Evolutionary conservation across 345 rosid species (phyloP).

Genomic region (Corchorus olitorius): DNA sequence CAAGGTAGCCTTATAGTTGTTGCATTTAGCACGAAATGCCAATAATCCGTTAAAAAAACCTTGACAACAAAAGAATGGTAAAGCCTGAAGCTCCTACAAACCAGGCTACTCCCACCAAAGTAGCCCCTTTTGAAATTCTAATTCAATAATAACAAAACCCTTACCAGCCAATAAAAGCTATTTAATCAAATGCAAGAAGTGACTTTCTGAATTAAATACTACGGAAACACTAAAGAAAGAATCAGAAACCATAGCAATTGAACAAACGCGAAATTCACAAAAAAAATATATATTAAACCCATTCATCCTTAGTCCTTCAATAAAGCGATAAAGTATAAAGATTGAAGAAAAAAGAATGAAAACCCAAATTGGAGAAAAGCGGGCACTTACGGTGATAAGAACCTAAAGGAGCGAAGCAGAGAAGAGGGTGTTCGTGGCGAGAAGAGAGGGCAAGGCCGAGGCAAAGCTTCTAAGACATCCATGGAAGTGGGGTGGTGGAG

Average conservation of each 20-base stretch:
- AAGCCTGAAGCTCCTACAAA: not conserved
- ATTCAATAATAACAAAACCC: not conserved
- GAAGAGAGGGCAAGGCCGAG: conserved; percentile 37
- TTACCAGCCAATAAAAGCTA: not conserved
- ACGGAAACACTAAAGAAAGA: not conserved
- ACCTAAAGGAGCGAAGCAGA: conserved; percentile 36
- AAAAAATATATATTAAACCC: not conserved
- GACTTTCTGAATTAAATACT: not conserved
- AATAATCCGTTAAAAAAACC: not conserved
- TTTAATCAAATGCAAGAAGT: not conserved
- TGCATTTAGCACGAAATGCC: conserved; percentile 5
- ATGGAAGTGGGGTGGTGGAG: conserved; percentile 33
- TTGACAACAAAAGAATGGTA: not conserved
- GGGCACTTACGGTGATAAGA: conserved; percentile 55
- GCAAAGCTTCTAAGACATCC: conserved; percentile 53
- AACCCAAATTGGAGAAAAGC: not conserved
- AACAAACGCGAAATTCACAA: conserved; percentile 1
- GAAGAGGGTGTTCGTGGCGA: conserved; percentile 42
- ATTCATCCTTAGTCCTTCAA: not conserved
- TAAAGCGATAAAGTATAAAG: not conserved
- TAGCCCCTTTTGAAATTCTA: not conserved
- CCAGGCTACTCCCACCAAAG: not conserved
- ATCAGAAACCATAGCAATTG: not conserved
- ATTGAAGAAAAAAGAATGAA: not conserved
- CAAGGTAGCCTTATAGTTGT: not conserved